Evolutionary conservation across 441 rosid genomes (phyloP).

Genomic region (Euphorbia corollata): DNA sequence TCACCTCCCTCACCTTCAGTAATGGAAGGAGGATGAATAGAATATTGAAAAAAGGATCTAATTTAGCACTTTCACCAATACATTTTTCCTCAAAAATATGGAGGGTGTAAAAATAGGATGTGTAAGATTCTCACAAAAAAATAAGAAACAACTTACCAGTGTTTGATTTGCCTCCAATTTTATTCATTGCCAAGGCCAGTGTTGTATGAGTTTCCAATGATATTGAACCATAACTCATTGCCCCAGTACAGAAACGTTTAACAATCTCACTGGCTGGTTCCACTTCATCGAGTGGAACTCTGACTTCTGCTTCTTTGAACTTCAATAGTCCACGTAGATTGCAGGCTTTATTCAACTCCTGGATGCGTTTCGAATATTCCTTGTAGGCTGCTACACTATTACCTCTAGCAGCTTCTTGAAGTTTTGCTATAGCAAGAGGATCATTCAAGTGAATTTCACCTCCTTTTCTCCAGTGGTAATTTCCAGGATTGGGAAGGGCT

Average conservation of each 20-base stretch:
- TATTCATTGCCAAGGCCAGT: slow-evolving; percentile 95
- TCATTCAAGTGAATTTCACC: slow-evolving; percentile 99
- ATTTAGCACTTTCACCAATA: not conserved
- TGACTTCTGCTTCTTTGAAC: slow-evolving; percentile 62
- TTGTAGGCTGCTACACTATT: slow-evolving; percentile 92
- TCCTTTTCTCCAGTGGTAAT: slow-evolving; percentile 97
- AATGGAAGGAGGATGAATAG: not conserved
- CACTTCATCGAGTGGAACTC: slow-evolving; percentile 76
- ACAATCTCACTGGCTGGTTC: slow-evolving; percentile 99
- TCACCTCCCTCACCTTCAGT: slow-evolving; percentile 98
- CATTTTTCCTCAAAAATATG: slow-evolving; percentile 12
- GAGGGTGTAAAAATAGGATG: not conserved
- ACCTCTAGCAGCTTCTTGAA: slow-evolving; percentile 93
- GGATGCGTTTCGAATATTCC: slow-evolving; percentile 92
- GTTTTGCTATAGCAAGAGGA: slow-evolving; percentile 92
- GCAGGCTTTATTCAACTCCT: slow-evolving; percentile 83
- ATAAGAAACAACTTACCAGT: slow-evolving; percentile 48
- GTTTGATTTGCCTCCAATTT: slow-evolving; percentile 93
- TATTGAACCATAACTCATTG: slow-evolving; percentile 99
- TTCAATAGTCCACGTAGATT: slow-evolving; percentile 91
- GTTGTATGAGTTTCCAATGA: slow-evolving; percentile 92
- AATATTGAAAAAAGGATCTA: not conserved
- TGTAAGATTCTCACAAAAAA: not conserved
- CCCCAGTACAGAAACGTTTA: slow-evolving; percentile 96
- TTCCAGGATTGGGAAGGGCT: slow-evolving; percentile 93